Evolutionary conservation across 2,329 filamentous ascomycete species (phyloP), one percentile per base, ranked within the genome.

Genomic region (Sphaceloma murrayae): DNA sequence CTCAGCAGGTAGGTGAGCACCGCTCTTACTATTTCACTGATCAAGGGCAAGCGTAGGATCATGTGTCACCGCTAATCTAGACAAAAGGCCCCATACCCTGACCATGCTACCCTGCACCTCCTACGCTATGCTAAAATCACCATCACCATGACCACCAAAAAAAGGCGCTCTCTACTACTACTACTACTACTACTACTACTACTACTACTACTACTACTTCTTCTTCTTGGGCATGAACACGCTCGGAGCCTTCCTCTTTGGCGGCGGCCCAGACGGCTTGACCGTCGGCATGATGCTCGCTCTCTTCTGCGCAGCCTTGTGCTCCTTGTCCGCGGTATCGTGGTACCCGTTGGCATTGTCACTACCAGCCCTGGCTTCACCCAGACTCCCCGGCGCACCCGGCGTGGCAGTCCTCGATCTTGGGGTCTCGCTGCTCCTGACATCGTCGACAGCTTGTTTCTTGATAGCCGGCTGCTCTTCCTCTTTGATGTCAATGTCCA

Each of bases 301-400:
- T 11, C 27, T 19, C 46, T n/a, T n/a, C n/a, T n/a, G n/a, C n/a
- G n/a, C n/a, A n/a, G 47, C 46, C 34, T 51, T 47, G 26, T 48
- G 22, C 31, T 46, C 45, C 18, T 49, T 26, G 3, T 26, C 24
- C 63, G n/a, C 61, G 6, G 65, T 54, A 45, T 58, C 58, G 9
- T 49, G 43, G 18, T 50, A 43, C 31, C 36, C 13, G 38, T 46
- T 46, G 22, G 36, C 46, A 18, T 36, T 32, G n/a, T n/a, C n/a
- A n/a, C n/a, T n/a, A n/a, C n/a, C n/a, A n/a, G n/a, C n/a, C n/a
- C n/a, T n/a, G n/a, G n/a, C n/a, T n/a, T 30, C 4, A 43, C 48
- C 29, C 31, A 38, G 29, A 14, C 33, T 34, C 11, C 30, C 34
- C 4, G 34, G 16, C 24, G 36, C 30, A 5, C 36, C 36, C 4